Evolutionary conservation across 2,329 filamentous ascomycete species (phyloP).

Genomic region (Pseudogymnoascus sp.): DNA sequence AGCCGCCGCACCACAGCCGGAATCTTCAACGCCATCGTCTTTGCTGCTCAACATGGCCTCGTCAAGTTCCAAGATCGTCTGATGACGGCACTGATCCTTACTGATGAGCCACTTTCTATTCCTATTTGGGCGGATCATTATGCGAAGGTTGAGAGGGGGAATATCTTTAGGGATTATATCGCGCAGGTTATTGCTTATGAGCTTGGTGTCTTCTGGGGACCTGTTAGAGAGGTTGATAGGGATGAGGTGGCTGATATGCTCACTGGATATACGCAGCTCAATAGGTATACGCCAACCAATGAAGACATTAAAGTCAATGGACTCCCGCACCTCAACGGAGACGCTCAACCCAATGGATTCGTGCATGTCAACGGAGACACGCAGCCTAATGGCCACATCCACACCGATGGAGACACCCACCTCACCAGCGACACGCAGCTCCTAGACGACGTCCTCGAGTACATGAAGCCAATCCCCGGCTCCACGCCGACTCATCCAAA

Average conservation of each 20-base stretch:
- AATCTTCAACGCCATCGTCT: slow-evolving; percentile 1
- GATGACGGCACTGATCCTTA: not conserved
- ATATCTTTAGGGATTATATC: not conserved
- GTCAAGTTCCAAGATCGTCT: not conserved
- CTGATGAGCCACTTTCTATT: not conserved
- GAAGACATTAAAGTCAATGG: not conserved
- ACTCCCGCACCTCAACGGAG: not conserved
- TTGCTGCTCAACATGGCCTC: not conserved
- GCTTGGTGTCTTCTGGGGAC: not conserved
- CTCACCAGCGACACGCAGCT: not conserved
- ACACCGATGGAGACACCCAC: not conserved
- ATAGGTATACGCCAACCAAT: not conserved
- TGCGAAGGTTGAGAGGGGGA: not conserved
- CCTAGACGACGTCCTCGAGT: not conserved
- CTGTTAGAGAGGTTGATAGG: not conserved
- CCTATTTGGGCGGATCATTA: not conserved
- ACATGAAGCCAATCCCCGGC: not conserved
- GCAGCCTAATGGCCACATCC: not conserved
- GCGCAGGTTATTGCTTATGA: not conserved
- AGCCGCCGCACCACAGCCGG: not conserved
- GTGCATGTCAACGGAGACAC: not conserved
- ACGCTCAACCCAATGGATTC: not conserved
- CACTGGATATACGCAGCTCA: not conserved
- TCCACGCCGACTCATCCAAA: not conserved
- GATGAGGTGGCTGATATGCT: not conserved